phyloP scores from a whole-genome alignment of 345 rosid genomes.

The Schrenkiella parvula region DNA sequence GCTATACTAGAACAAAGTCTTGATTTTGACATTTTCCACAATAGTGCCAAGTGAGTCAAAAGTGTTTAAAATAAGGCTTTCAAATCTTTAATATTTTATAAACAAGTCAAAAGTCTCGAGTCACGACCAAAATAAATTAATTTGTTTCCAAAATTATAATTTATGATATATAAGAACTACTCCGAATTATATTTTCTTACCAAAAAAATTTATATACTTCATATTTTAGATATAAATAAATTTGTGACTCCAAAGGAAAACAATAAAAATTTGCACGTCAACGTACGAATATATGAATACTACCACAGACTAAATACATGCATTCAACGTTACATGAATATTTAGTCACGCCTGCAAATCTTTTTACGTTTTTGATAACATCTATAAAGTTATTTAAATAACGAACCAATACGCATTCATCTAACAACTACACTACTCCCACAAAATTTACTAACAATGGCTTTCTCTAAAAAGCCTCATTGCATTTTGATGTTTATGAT shows the following conservation, averaged over 20 bases:
- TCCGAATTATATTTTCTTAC: not conserved
- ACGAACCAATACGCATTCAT: not conserved
- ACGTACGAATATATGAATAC: too few relatives aligned
- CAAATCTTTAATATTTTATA: not conserved
- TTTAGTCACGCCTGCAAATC: not conserved
- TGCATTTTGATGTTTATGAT: constrained; percentile 1
- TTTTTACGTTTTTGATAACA: not conserved
- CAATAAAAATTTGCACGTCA: not conserved
- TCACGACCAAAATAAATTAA: not conserved
- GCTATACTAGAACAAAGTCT: too few relatives aligned
- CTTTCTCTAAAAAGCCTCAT: not conserved
- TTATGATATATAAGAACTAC: not conserved
- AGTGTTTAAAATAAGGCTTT: too few relatives aligned
- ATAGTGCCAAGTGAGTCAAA: too few relatives aligned
- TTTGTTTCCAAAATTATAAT: not conserved
- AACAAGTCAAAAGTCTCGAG: not conserved
- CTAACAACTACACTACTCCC: not conserved
- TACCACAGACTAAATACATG: too few relatives aligned
- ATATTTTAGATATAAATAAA: not conserved
- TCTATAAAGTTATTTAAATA: constrained; percentile 18
- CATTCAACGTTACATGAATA: too few relatives aligned
- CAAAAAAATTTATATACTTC: not conserved
- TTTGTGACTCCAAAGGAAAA: not conserved
- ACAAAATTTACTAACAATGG: not conserved
- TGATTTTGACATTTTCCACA: too few relatives aligned